Evolutionary conservation across 345 rosid genomes (phyloP), one percentile per base, ranked within the genome.

Genomic region (Bretschneidera sinensis): DNA sequence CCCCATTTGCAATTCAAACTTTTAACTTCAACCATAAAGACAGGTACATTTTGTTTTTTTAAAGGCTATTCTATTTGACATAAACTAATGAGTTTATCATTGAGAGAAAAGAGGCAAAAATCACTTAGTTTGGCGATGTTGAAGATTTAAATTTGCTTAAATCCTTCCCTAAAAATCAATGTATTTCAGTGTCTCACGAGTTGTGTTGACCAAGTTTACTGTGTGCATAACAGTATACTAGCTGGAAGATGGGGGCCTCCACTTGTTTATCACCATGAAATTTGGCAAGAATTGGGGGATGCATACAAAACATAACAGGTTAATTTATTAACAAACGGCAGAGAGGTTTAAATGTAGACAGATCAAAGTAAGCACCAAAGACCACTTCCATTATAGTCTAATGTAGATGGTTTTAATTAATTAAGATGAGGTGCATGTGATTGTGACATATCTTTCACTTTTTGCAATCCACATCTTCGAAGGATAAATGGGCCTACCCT

Each of bases 341-440:
- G 33, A 28, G 33, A 28, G 17, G n/a, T n/a, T n/a, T n/a, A 18
- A 15, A 14, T 28, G 31, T 9, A 21, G 49, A 20, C 21, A 54
- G 43, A 50, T n/a, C n/a, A n/a, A n/a, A n/a, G n/a, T n/a, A n/a
- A n/a, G n/a, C n/a, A n/a, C n/a, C n/a, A 43, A 60, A 56, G 67
- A 21, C 28, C 61, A 57, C 60, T 62, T 21, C 71, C 53, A 17
- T 47, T 2, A 5, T 57, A 43, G 48, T 35, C 14, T 51, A 17
- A 20, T n/a, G n/a, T 48, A 24, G 31, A 5, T 63, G 24, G 62
- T 9, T 9, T 28, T 31, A 24, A 14, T 60, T 54, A 52, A 60
- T 71, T 66, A 64, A 34, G 63, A 54, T 22, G 62, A 62, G 78
- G 59, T 43, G 67, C 85, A 82, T 82, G 88, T 83, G 83, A 81